Evolutionary conservation across 148 eudicot genomes (phyloP).

Genomic region (Polygonum maritimum): DNA sequence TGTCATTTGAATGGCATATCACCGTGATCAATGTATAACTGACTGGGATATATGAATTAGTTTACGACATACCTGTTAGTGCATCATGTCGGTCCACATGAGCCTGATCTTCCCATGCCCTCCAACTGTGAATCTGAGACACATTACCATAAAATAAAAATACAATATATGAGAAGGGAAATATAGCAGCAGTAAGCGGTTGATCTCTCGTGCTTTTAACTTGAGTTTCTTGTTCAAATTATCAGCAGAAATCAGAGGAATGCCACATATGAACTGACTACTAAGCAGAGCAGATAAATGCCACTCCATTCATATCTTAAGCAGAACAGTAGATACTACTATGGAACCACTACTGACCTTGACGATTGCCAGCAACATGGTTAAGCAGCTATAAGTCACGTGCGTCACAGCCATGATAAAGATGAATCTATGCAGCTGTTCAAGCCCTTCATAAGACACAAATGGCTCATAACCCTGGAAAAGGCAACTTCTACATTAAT

Average conservation of each 20-base stretch:
- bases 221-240: no score
- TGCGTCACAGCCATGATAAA: conserved; percentile 99
- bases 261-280: neutral
- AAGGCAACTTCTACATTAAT: neutral
- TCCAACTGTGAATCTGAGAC: conserved; percentile 79
- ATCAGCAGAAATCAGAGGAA: neutral
- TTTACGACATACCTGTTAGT: conserved; percentile 25
- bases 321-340: neutral
- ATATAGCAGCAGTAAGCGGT: neutral
- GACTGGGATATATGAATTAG: neutral
- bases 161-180: neutral
- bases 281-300: neutral
- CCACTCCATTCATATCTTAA: neutral
- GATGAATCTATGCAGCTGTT: conserved; percentile 96
- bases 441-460: conserved; percentile 94
- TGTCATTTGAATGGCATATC: neutral
- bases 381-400: conserved; percentile 92
- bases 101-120: conserved; percentile 92
- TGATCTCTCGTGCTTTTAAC: neutral
- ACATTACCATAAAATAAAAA: neutral
- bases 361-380: conserved; percentile 96
- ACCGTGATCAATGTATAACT: neutral
- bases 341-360: conserved; percentile 39
- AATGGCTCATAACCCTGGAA: conserved; percentile 81
- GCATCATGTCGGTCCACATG: conserved; percentile 57